phyloP scores from a whole-genome alignment of 768 basidiomycete genomes.

The Sporobolomyces phaffii region DNA sequence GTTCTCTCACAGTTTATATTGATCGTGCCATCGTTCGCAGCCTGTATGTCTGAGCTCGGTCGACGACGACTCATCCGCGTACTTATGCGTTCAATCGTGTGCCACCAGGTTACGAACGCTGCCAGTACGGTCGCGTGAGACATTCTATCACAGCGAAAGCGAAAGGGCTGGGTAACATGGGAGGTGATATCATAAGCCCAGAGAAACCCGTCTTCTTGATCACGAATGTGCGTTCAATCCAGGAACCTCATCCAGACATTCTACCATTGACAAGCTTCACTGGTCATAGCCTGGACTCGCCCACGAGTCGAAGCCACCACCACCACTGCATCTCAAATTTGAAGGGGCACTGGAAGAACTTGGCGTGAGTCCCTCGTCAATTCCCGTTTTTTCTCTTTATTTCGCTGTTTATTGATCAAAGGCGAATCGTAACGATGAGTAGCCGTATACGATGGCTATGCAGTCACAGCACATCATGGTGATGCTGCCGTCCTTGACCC shows the following conservation, averaged over 20 bases:
- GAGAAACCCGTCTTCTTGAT: conserved; percentile 32
- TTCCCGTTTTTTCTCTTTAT: neutral
- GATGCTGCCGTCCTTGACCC: neutral
- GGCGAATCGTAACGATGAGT: no score
- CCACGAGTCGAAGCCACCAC: conserved; percentile 25
- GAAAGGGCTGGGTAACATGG: conserved; percentile 21
- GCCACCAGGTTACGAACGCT: conserved; percentile 35
- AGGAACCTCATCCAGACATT: no score
- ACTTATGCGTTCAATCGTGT: neutral
- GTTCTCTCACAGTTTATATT: conserved; percentile 21
- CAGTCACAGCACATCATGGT: conserved; percentile 36
- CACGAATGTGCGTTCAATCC: conserved; percentile 20
- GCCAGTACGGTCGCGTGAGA: conserved; percentile 33
- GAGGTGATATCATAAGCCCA: conserved; percentile 14
- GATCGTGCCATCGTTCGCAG: conserved; percentile 31
- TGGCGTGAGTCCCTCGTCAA: conserved; percentile 16
- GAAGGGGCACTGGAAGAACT: conserved; percentile 31
- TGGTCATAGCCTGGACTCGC: conserved; percentile 17
- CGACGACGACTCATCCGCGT: no score
- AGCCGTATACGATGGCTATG: conserved; percentile 33
- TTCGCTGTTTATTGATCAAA: no score
- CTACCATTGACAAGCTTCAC: neutral
- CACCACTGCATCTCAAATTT: conserved; percentile 32
- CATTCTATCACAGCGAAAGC: conserved; percentile 36
- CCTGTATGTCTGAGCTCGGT: neutral